A percentile compares a stretch with the other conserved stretches of the same genome.
Evolutionary conservation across 352 stramenopile genomes (phyloP).

Genomic region (Pythium apleroticum): DNA sequence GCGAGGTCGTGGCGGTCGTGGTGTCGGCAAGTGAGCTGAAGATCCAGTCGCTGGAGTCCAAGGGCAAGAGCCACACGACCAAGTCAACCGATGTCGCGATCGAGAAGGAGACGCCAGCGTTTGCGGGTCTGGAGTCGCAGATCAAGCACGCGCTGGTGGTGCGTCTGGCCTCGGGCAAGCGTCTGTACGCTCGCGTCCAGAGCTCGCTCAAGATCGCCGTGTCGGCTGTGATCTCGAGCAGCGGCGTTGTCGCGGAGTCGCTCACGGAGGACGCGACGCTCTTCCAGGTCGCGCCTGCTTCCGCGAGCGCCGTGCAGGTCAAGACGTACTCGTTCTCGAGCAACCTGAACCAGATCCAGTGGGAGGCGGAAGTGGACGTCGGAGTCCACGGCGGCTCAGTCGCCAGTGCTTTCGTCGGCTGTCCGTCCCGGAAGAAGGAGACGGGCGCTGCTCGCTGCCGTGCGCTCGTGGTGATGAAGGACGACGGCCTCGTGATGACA

Average conservation of each 20-base stretch:
- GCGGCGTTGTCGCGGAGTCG: slow-evolving; percentile 52
- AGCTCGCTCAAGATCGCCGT: slow-evolving; percentile 39
- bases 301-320: slow-evolving; percentile 34
- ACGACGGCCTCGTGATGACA: slow-evolving; percentile 71
- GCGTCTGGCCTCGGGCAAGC: slow-evolving; percentile 53
- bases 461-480: slow-evolving; percentile 65
- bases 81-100: slow-evolving; percentile 2
- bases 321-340: slow-evolving; percentile 44
- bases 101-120: slow-evolving; percentile 25
- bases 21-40: slow-evolving; percentile 34
- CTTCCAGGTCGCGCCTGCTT: slow-evolving; percentile 43
- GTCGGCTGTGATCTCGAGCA: slow-evolving; percentile 36
- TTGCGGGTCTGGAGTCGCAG: slow-evolving; percentile 40
- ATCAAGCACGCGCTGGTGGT: slow-evolving; percentile 53
- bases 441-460: slow-evolving; percentile 38
- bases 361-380: slow-evolving; percentile 52
- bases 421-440: slow-evolving; percentile 61
- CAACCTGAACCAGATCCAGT: slow-evolving; percentile 33
- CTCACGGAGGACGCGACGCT: slow-evolving; percentile 52
- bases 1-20: slow-evolving; percentile 30
- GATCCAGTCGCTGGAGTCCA: slow-evolving; percentile 40
- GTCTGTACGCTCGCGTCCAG: slow-evolving; percentile 54
- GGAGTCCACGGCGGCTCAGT: slow-evolving; percentile 51
- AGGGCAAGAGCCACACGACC: slow-evolving; percentile 20
- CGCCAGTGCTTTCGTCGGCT: slow-evolving; percentile 51